Conservation (phyloP, 176 grass and related monocot species). For the maize (Zea mays) region DNA sequence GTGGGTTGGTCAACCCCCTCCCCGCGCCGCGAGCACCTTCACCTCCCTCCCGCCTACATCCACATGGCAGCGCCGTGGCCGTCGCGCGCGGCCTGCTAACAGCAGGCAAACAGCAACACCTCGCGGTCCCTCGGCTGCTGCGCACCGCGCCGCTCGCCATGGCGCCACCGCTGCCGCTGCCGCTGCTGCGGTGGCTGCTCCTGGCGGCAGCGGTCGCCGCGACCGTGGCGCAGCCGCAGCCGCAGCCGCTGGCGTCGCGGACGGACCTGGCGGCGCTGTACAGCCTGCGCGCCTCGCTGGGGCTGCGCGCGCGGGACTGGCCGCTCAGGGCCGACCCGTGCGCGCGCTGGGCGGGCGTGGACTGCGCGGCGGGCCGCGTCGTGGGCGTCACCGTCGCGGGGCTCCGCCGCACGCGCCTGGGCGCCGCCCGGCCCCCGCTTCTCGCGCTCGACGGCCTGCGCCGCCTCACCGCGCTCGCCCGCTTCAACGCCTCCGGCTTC, state of each 20-base stretch:
- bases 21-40: conserved; percentile 4
- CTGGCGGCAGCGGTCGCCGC: not conserved
- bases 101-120: not conserved
- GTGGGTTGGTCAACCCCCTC: conserved; percentile 49
- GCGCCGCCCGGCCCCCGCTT: not conserved
- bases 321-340: conserved; percentile 64
- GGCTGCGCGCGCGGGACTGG: conserved; percentile 67
- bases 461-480: conserved; percentile 51
- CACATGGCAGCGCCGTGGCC: conserved; percentile 35
- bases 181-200: not conserved
- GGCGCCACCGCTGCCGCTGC: too few species aligned
- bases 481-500: conserved; percentile 89
- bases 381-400: conserved; percentile 55
- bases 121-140: not conserved
- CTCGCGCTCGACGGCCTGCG: conserved; percentile 53
- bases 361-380: conserved; percentile 68
- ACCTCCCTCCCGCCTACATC: not conserved
- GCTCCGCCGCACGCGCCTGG: conserved; percentile 64
- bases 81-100: not conserved
- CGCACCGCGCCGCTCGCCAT: not conserved
- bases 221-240: conserved; percentile 25
- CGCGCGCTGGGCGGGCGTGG: conserved; percentile 53
- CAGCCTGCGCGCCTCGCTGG: conserved; percentile 72
- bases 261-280: conserved; percentile 54
- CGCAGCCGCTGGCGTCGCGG: conserved; percentile 35